Evolutionary conservation across 1,284 basidiomycete species (phyloP), one percentile per base, ranked within the genome.

Genomic region (Melampsora larici-populina): DNA sequence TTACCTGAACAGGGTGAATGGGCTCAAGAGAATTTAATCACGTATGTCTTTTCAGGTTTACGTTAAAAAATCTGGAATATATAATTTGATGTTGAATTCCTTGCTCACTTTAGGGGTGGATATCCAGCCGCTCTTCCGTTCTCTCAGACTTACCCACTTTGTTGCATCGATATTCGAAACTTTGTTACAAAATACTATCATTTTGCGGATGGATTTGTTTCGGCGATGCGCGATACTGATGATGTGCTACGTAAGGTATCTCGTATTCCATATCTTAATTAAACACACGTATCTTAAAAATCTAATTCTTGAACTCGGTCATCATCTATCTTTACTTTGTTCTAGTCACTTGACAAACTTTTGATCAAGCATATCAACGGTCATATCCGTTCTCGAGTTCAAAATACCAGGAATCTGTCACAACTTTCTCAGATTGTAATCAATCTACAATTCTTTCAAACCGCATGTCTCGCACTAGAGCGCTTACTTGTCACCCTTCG

Each of bases 161-260:
- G 93, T 82, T 99, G 96, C 83, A 92, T 94, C 86, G 92, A 97
- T 89, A 94, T 99, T 79, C 90, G 94, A 49, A 89, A 88, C 68
- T 97, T 97, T 82, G 92, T 97, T 36, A 92, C 96, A 81, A 93
- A 94, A 82, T 99, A 98, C 86, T 97, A 98, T 84, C 90, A 93
- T 51, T 99, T 98, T 83, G 90, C 94, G 0, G 96, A 98, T 81
- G 96, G 95, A 1, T 92, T 97, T 11, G 90, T 91, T 0, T 92
- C 96, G 83, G 91, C 94, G 79, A 92, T 94, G 82, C 88, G 92
- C 55, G 93, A 96, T 82, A 92, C 97, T 33, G 96, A 98, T 82
- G 93, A 94, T 79, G 87, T 97, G 15, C 84, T 99, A 68, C 91
- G 91, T 84, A 94, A 91, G 87, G 94, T 94, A 81, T 74, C 24